Evolutionary conservation across 2,329 filamentous ascomycete genomes (phyloP), one percentile per base, ranked within the genome.

Genomic region (Clathrospora elynae): DNA sequence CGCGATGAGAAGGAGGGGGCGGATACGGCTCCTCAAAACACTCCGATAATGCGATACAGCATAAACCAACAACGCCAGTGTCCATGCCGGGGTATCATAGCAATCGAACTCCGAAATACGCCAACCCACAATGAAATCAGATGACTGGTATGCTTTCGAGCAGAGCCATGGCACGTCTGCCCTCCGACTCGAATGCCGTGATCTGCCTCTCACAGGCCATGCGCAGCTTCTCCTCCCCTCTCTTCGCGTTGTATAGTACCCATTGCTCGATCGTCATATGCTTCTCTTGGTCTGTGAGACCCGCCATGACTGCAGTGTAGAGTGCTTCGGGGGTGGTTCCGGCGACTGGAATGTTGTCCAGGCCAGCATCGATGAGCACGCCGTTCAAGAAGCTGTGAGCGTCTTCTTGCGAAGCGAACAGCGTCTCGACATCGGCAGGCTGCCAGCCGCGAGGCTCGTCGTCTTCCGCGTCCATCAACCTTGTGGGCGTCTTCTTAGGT

Each of bases 221-320:
- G 62, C 85, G 86, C 41, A 99, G 75, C 67, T 84, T 85, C 70
- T 85, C 82, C 74, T 97, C 91, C 0, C 88, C 90, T 64, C 85
- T 78, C 48, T 80, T 79, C 0, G 93, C 93, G 55, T 93, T 91
- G 71, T 85, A 81, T 44, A 84, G 77, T 25, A 99, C 87, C 90
- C 92, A 99, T 69, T 96, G 85, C 68, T 96, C 90, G 0, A 97
- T 89, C 4, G 85, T 92, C 91, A 99, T 96, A 24, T 80, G 77
- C 75, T 87, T 90, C 74, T 97, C 93, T 0, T 84, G 81, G 38
- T 80, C 87, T 2, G 81, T 86, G 38, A 99, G 72, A 10, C 80
- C 80, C 0, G 77, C 77, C 9, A 81, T 83, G 25, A 78, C 75
- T 9, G 62, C 68, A 42, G 74, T 76, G 11, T 85, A 66, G 17